Evolutionary conservation across 1,139 yeast genomes (phyloP).

Genomic region (Pichia sp.): DNA sequence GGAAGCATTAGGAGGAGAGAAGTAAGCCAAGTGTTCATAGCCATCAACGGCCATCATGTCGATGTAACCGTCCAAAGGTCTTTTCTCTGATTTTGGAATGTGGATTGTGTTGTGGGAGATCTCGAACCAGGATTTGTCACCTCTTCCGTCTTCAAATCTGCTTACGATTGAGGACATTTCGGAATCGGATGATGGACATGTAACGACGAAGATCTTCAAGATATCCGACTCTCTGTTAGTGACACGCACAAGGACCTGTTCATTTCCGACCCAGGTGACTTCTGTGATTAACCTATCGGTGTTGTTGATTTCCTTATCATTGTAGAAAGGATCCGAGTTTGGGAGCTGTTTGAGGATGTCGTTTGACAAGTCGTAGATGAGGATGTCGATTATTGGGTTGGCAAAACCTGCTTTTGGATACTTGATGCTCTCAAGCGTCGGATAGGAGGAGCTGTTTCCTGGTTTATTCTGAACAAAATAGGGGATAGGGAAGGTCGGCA

Average conservation of each 20-base stretch:
- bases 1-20: conserved; percentile 43
- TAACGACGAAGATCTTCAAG: conserved; percentile 39
- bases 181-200: conserved; percentile 27
- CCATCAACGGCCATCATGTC: conserved; percentile 52
- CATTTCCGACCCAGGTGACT: conserved; percentile 42
- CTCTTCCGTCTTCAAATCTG: conserved; percentile 37
- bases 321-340: conserved; percentile 32
- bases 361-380: conserved; percentile 31
- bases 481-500: conserved; percentile 50
- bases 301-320: conserved; percentile 32
- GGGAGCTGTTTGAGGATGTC: conserved; percentile 35
- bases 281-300: conserved; percentile 33
- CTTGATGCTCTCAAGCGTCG: conserved; percentile 35
- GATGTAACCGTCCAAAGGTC: conserved; percentile 48
- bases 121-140: conserved; percentile 60
- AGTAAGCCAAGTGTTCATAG: conserved; percentile 53
- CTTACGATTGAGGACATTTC: conserved; percentile 33
- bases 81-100: conserved; percentile 59
- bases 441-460: conserved; percentile 39
- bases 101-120: conserved; percentile 66
- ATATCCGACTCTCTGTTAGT: conserved; percentile 48
- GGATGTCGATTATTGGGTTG: conserved; percentile 43
- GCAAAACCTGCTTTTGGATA: conserved; percentile 55
- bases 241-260: conserved; percentile 39
- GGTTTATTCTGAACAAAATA: conserved; percentile 47